These are phyloP conservation scores for Plenodomus lindquistii DNA, from an alignment of 2,329 filamentous ascomycete species.

Conservation along the genomic window DNA sequence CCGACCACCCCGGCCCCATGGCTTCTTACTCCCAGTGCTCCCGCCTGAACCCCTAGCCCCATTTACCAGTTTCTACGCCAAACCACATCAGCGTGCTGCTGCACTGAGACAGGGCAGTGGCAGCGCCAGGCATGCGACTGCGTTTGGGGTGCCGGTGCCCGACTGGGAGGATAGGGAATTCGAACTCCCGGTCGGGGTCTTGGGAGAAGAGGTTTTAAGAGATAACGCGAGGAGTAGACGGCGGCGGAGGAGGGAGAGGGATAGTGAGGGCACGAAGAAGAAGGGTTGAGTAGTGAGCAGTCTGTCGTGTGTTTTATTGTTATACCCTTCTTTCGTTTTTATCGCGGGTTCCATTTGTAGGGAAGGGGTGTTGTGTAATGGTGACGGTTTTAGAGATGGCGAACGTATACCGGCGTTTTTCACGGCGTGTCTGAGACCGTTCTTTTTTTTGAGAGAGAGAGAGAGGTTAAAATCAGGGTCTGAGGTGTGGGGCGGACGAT, in stretches of 20 bases:
- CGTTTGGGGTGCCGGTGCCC: conserved; percentile 82
- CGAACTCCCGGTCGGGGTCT: conserved; percentile 68
- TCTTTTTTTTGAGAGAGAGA: too few relatives aligned
- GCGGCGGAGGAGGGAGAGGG: conserved; percentile 61
- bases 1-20: conserved; percentile 37
- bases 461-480: too few relatives aligned
- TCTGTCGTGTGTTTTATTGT: not conserved
- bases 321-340: too few relatives aligned
- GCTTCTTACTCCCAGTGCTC: conserved; percentile 32
- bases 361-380: too few relatives aligned
- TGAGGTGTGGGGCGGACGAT: too few relatives aligned
- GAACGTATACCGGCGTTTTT: too few relatives aligned
- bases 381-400: too few relatives aligned
- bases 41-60: conserved; percentile 55
- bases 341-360: too few relatives aligned
- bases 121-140: conserved; percentile 69
- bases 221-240: conserved; percentile 66
- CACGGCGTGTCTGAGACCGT: too few relatives aligned
- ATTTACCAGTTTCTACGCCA: conserved; percentile 85
- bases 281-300: too few relatives aligned
- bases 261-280: conserved; percentile 8
- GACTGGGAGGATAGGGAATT: conserved; percentile 75
- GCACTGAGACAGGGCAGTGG: conserved; percentile 76
- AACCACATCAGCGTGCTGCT: conserved; percentile 76
- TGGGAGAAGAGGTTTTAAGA: conserved; percentile 54